These are phyloP conservation scores for Taphrina communis DNA, from an alignment of 1,139 yeast species.

Conservation along the genomic window DNA sequence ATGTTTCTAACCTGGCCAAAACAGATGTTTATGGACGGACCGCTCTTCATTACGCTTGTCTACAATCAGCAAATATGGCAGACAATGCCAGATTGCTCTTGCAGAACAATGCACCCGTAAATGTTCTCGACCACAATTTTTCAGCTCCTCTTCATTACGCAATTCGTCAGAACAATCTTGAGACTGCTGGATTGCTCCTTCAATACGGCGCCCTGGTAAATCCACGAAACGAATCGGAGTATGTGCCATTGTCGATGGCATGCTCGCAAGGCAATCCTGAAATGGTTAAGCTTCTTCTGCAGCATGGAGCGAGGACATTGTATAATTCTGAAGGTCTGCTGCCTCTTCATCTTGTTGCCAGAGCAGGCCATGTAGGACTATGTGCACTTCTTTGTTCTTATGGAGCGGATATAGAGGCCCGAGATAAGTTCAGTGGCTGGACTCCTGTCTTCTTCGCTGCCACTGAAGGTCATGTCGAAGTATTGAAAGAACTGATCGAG, in stretches of 20 bases:
- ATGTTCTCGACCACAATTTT: slow-evolving; percentile 55
- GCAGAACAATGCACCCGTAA: slow-evolving; percentile 51
- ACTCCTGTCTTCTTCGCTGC: slow-evolving; percentile 92
- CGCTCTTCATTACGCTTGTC: slow-evolving; percentile 85
- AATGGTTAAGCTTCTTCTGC: slow-evolving; percentile 67
- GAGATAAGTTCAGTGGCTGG: slow-evolving; percentile 90
- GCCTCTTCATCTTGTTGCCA: slow-evolving; percentile 86
- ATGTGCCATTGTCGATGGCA: slow-evolving; percentile 86
- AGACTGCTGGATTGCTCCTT: slow-evolving; percentile 60
- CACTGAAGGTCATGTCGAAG: slow-evolving; percentile 75
- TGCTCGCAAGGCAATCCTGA: slow-evolving; percentile 82
- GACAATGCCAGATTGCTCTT: slow-evolving; percentile 50
- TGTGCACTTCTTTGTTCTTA: slow-evolving; percentile 69
- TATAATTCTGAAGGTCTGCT: slow-evolving; percentile 86
- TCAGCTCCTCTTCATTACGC: slow-evolving; percentile 77
- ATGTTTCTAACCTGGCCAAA: slow-evolving; percentile 7
- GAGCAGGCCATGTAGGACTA: slow-evolving; percentile 76
- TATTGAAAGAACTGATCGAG: slow-evolving; percentile 72
- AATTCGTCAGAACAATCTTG: slow-evolving; percentile 69
- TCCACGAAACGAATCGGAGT: slow-evolving; percentile 56
- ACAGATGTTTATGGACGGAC: slow-evolving; percentile 76
- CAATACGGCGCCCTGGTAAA: slow-evolving; percentile 54
- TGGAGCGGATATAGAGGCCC: slow-evolving; percentile 78
- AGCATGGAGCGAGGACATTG: slow-evolving; percentile 52
- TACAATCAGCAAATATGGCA: slow-evolving; percentile 51